Base-by-base conservation (phyloP, 2,329 filamentous ascomycete genomes). In the Penicillium sp. region DNA sequence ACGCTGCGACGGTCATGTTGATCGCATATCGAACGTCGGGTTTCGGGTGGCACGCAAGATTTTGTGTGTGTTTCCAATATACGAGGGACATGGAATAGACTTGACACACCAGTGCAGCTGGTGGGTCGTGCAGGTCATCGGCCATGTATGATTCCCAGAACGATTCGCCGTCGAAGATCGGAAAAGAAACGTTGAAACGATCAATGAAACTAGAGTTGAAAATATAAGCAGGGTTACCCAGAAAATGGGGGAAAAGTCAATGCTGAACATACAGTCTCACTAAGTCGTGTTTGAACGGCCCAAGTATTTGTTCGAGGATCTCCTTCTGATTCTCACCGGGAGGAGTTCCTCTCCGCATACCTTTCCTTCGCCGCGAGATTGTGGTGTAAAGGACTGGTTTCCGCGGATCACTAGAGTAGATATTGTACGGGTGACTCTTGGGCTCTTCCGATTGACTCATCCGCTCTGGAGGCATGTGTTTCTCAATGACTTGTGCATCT, bases 1-100 rank as follows among this genome's bases (percentile, higher is more conserved):
- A 73, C 1, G 83, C 82, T 50, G 82, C 82, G 21, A 80, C 82
- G 7, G 83, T 83, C 55, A 85, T 77, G 55, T 86, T 86, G 77
- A 85, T 85, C 9, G 83, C 79, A 64, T 84, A 86, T 42, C 82
- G 79, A 39, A 77, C 75, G 62, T 87, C 83, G 0, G 84, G 83
- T 46, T 79, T 75, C 5, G 79, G 76, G 54, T 81, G 77, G 6
- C 69, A 69, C 5, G 72, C 70, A 3, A 81, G 65, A 4, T 73
- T 68, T 0, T 74, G 73, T 0, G 78, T 79, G 50, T 78, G 76
- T 27, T 77, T 75, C 84, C 84, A 87, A 61, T 82, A 85, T 4
- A 82, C 76, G 3, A 85, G 66, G 0, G 80, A 79, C 62, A 83
- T 80, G 0, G 83, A 84, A 60, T 85, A 83, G 1, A 87, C 68